Evolutionary conservation across 495 filamentous ascomycete species (phyloP), one percentile per base, ranked within the genome.

Genomic region (Annulohypoxylon bovei): DNA sequence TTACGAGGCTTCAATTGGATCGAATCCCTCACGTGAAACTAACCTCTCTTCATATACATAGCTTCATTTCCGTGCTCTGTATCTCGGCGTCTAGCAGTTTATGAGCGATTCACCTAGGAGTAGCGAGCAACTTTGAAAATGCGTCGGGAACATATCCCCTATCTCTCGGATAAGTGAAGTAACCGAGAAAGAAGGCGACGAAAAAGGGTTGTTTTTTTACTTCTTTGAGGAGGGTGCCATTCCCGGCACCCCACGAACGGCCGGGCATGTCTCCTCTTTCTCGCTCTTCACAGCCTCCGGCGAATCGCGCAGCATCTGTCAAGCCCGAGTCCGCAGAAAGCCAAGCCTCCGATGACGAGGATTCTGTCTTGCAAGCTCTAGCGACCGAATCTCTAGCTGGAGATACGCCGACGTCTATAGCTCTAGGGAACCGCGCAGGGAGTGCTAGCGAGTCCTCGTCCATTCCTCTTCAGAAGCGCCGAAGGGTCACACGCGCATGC

Each of bases 401-500:
- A 40, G 68, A 63, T 4, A 72, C 69, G n/a, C 69, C 69, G 30
- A 49, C 58, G 40, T 72, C 69, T 49, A 59, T 30, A 28, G 44
- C 30, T 40, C 69, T 32, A 33, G 75, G 73, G 8, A 64, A 46
- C 27, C 67, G 52, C n/a, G 70, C 57, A 25, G 75, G 68, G 57
- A 71, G 72, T 47, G 65, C 72, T 46, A 74, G 70, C 44, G 78
- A 80, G 23, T 71, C 72, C 0, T 71, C 79, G 7, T 78, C 67
- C 27, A 75, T 80, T 72, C 93, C 91, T 35, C 80, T 94, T 68
- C 94, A 97, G 80, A 97, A 98, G 80, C 86, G 94, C 49, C 87
- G 94, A 22, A 84, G 94, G 75, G 94, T 98, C 28, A 97, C 93
- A 40, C 85, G 94, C 61, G 94, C 94, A 16, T 98, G 94, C 82